Base-by-base conservation (phyloP, 805 yeast species). In the Barnettozyma populi region DNA sequence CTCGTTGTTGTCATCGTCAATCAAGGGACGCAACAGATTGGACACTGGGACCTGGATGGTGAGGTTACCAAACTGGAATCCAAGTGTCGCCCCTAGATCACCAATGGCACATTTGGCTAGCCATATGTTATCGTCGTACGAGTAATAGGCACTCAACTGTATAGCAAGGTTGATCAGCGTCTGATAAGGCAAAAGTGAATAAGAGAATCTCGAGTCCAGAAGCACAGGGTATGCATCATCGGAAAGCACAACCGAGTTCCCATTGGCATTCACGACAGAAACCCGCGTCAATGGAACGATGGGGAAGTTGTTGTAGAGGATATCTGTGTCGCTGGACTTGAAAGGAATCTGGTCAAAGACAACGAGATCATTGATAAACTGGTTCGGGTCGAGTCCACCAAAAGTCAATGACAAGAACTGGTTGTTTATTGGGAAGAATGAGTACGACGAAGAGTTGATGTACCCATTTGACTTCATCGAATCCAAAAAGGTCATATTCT, bases 101-200 rank as follows among this genome's bases (percentile, higher is more conserved):
- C 71, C 73, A 14, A 83, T 65, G 11, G 74, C 65, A 66, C 94
- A 86, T 49, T 75, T 75, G 13, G 82, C 82, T 14, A 83, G 56
- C 92, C 92, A 86, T 16, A 73, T 68, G 7, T 70, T 57, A 6
- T 69, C 67, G n/a, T 46, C 50, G 4, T 65, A 61, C 3, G 76
- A 72, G 59, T 78, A 86, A 52, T 72, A 76, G 0, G 92, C 92
- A 57, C 82, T 81, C 36, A 82, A 66, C 63, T 86, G 90, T 23
- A 84, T 70, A 0, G 90, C 88, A 27, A 86, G 63, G 54, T 76
- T 78, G 44, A 85, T 70, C 37, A 86, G 67, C 5, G 78, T 60
- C 41, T 75, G 73, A 36, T 74, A 64, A 0, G 92, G 92, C 32
- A 86, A 60, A 57, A 68, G 75, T 25, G 71, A 71, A 60, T 64